phyloP scores from a whole-genome alignment of 306 rosid species.

The Aeschynomene evenia region DNA sequence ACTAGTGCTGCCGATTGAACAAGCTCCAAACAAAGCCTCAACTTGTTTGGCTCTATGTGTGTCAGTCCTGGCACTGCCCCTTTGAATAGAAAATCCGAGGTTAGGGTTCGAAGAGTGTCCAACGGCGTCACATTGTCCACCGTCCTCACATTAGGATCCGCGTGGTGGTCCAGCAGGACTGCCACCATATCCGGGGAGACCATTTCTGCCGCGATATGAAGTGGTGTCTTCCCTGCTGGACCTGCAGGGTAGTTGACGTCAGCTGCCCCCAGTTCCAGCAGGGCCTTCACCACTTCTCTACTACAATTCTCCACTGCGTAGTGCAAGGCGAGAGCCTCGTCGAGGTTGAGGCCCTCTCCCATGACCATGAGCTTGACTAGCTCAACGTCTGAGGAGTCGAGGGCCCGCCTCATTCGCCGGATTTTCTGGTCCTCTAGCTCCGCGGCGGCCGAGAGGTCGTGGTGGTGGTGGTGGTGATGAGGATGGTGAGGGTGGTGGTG shows the following conservation, averaged over 20 bases:
- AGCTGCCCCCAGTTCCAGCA: slow-evolving; percentile 89
- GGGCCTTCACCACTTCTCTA: slow-evolving; percentile 89
- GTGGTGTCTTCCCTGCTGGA: slow-evolving; percentile 77
- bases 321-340: slow-evolving; percentile 87
- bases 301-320: slow-evolving; percentile 90
- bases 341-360: slow-evolving; percentile 96
- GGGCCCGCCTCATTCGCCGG: slow-evolving; percentile 82
- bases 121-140: slow-evolving; percentile 77
- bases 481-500: slow-evolving; percentile 58
- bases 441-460: slow-evolving; percentile 54
- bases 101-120: slow-evolving; percentile 95
- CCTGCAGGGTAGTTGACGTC: slow-evolving; percentile 87
- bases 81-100: slow-evolving; percentile 94
- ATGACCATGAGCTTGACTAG: slow-evolving; percentile 95
- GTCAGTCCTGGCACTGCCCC: slow-evolving; percentile 96
- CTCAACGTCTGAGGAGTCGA: slow-evolving; percentile 93
- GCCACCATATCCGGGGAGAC: slow-evolving; percentile 99
- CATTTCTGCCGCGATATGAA: slow-evolving; percentile 86
- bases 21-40: slow-evolving; percentile 84
- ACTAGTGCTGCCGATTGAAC: slow-evolving; percentile 97
- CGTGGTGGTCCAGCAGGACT: slow-evolving; percentile 95
- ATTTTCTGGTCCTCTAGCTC: slow-evolving; percentile 94
- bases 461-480: slow-evolving; percentile 56
- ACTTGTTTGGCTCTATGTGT: slow-evolving; percentile 91
- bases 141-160: slow-evolving; percentile 87